Base-by-base conservation (phyloP, 768 basidiomycete genomes). In the Candolleomyces aberdarensis region DNA sequence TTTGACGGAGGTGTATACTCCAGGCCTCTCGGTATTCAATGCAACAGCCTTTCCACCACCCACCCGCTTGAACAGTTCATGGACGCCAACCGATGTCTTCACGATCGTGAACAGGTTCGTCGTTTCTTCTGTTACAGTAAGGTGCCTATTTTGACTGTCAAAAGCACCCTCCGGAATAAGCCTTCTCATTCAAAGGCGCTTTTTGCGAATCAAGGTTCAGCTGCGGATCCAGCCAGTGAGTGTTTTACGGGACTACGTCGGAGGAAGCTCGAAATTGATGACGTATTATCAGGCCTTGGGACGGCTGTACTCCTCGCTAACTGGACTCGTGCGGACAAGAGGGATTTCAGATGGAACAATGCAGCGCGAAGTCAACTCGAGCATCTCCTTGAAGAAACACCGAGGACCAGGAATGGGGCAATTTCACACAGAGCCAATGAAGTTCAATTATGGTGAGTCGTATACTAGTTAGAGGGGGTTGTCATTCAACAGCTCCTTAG, bases 141-240 rank as follows among this genome's bases (percentile, higher is more conserved):
- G 39, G 19, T 47, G 10, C 46, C 26, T 17, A 62, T 58, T 32
- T 17, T 8, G 19, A 41, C 10, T 3, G 36, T 50, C 20, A 31
- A 46, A 56, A 83, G 80, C 26, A 71, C 74, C 36, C 76, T 84
- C 17, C 60, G 66, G 7, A 63, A 63, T 44, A 81, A 77, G 57
- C 71, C 74, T 10, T 65, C 74, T 13, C 61, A 73, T 43, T 72
- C 76, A 15, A 65, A 77, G 31, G 67, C 83, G 9, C 70, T 88
- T 26, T 71, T 83, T 15, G 69, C 75, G 20, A 73, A 77, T 20
- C 74, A 83, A 56, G 80, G 80, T 32, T 81, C 83, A 32, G 84
- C 81, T 5, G 86, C 80, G 0, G 87, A 89, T 65, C 87, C 86
- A 15, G 83, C 86, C 3, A 85, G 81, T 81, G 60, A 51, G 77